Evolutionary conservation across 2,329 filamentous ascomycete genomes (phyloP), one percentile per base, ranked within the genome.

Genomic region (Trichoderma sp.): DNA sequence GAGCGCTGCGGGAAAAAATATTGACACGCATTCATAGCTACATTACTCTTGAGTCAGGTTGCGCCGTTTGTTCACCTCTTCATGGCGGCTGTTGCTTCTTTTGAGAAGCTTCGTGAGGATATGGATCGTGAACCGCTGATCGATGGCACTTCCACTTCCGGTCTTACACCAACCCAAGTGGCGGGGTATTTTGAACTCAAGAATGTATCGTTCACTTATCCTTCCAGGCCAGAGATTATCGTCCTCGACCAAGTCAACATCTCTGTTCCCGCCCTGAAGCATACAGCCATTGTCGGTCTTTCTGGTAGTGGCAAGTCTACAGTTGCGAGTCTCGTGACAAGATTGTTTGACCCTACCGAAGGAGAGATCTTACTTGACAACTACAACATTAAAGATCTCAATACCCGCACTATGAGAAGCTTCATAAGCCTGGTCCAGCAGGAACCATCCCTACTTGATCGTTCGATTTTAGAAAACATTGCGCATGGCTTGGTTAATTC

Each of bases 261-360:
- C 12, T 81, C 77, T 2, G 86, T 91, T 67, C 82, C 85, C 58
- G 84, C 86, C 14, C 88, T 89, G 12, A 89, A 90, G 75, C 84
- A 89, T 2, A 92, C 90, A 0, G 91, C 90, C 4, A 89, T 93
- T n/a, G 90, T 93, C 15, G 91, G 91, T 0, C 86, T 89, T 3
- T 91, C 89, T 2, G 91, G 91, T 0, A 88, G 86, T 8, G 91
- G 91, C 1, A 93, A 93, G 78, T 91, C 88, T 62, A 93, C 91
- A 0, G 87, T 92, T 24, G 86, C 92, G 0, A 89, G 87, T 0
- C 80, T 93, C 4, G 80, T 92, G 4, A 88, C 92, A 76, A 83
- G 90, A n/a, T 92, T 90, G 87, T 92, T 92, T 76, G 82, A 85
- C 62, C 83, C 84, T 1, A 81, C 79, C 0, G 78, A 78, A 1